Evolutionary conservation across 352 stramenopile genomes (phyloP), one percentile per base, ranked within the genome.

Genomic region (Phytophthora sansomeana): DNA sequence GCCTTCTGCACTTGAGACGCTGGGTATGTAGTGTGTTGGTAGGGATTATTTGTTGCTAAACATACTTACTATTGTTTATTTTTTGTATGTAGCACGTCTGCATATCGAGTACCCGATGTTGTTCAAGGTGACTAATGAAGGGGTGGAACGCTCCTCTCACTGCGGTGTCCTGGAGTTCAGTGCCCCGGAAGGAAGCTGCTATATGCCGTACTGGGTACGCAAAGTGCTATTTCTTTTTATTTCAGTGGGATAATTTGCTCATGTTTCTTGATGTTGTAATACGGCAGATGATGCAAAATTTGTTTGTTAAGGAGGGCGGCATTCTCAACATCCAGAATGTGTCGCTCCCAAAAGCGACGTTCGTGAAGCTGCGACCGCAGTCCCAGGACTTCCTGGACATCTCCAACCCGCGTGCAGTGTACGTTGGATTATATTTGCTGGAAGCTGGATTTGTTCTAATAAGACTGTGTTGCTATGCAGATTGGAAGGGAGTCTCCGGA

Each of bases 41-140:
- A 49, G n/a, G 21, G 21, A 24, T 24, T 16, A 28, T 28, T 44
- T 32, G 3, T 26, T 6, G 10, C 36, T 19, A 4, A 13, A 42
- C 10, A 0, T 4, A 43, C 24, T 61, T 54, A 33, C 38, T 56
- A 46, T 16, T 30, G 36, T 57, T 14, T 49, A 54, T 17, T 47
- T 44, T 49, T 41, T 72, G 74, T 64, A 19, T 46, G 6, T 48
- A 94, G 85, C 84, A 30, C 84, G 84, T 26, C 78, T 98, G 44
- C 92, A 99, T 71, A 98, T 99, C 26, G 97, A 99, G 74, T 99
- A 99, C 75, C 98, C 98, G 56, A 99, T 99, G 97, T 87, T 99
- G 11, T 99, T 99, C 74, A 96, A 98, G 67, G 84, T 99, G 39
- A 90, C 87, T 6, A 97, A 96, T 46, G 81, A 95, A 69, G 82